A percentile compares a stretch with the other conserved stretches of the same genome.
Conservation (phyloP, 108 stramenopile species). For the Skeletonema costatum region DNA sequence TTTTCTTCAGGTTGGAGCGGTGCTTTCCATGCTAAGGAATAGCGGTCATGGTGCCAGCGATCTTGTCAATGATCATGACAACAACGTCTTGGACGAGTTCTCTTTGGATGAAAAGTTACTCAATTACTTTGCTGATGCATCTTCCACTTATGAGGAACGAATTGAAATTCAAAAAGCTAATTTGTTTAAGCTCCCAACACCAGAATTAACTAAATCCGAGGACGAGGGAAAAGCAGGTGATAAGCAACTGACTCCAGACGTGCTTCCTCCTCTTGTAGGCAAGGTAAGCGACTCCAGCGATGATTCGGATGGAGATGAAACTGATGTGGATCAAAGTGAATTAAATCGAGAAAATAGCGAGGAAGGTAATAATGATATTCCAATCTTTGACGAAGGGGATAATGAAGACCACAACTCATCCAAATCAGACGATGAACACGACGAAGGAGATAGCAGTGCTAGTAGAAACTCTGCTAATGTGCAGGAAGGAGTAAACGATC, state of each 20-base stretch:
- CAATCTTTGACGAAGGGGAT: constrained; percentile 37
- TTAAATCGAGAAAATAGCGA: constrained; percentile 3
- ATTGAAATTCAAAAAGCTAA: constrained; percentile 76
- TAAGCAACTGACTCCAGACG: neutral
- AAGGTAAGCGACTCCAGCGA: constrained; percentile 5
- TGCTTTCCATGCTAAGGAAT: constrained; percentile 43
- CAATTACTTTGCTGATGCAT: constrained; percentile 67
- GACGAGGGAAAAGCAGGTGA: neutral
- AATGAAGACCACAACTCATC: constrained; percentile 12
- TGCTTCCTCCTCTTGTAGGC: neutral
- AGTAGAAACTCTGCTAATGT: constrained; percentile 8
- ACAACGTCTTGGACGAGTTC: constrained; percentile 15
- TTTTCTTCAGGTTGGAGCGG: constrained; percentile 59
- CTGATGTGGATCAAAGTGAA: constrained; percentile 12
- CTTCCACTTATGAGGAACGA: constrained; percentile 70
- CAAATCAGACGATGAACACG: constrained; percentile 11
- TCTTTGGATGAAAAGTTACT: constrained; percentile 53
- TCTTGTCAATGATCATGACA: constrained; percentile 3
- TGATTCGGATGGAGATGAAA: neutral
- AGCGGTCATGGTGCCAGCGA: neutral
- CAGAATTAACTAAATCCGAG: neutral
- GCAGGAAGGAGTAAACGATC: neutral
- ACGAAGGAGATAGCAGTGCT: constrained; percentile 12
- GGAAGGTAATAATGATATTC: neutral
- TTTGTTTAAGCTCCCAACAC: constrained; percentile 11